Evolutionary conservation across 495 filamentous ascomycete genomes (phyloP), one percentile per base, ranked within the genome.

Genomic region (Xylaria flabelliformis): DNA sequence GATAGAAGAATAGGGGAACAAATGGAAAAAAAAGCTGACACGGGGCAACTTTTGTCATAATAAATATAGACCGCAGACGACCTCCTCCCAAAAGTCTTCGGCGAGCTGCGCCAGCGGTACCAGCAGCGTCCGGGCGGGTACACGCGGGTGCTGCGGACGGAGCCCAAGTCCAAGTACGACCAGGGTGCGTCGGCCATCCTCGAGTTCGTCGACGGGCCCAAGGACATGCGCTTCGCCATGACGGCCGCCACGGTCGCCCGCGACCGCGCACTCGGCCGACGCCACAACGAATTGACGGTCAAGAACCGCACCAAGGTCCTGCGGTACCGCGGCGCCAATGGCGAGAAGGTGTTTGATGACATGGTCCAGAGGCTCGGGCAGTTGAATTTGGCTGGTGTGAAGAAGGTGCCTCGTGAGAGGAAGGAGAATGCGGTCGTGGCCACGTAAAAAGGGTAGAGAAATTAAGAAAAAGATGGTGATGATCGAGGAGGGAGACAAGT

Each of bases 191-290:
- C 90, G 26, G 96, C 96, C 0, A 97, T 99, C 74, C 88, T 99
- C n/a, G 96, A 98, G 82, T 87, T 99, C 15, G 94, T 98, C 56
- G 96, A 99, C 80, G 95, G 95, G 53, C 95, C 94, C 19, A 92
- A 91, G 81, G 96, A 99, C 82, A 93, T 97, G 88, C 91, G 95
- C 2, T 98, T 99, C 83, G 91, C 92, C 66, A 90, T 98, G 85
- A 97, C 94, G 19, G 96, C 96, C 4, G 88, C 89, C 59, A 90
- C 92, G 0, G 83, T 99, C 0, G 92, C 91, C 48, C 85, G 86
- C 51, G 84, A 91, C 74, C 83, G 90, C 42, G 79, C 76, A 15
- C 75, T 88, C 64, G 83, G 84, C 50, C 84, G 83, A 62, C 79
- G 80, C 4, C 81, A 92, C 70, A 91, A 88, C 71, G 86, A 92